Base-by-base conservation (phyloP, 305 asterid genomes). In the Fraxinus xanthoxyloides region DNA sequence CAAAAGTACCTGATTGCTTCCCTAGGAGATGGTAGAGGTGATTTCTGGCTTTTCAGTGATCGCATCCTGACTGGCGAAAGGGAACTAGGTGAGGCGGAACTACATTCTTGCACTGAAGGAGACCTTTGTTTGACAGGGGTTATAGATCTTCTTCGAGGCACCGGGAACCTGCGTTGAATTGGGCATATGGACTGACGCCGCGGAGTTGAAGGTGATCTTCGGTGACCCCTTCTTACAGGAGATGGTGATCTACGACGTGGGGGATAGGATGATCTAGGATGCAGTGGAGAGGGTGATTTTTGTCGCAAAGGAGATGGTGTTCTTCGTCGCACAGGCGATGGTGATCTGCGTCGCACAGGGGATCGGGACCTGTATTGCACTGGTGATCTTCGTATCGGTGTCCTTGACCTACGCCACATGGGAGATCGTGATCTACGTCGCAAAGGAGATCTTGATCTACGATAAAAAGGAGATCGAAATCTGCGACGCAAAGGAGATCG, bases 401-500 rank as follows among this genome's bases (percentile, higher is more conserved):
- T 70, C 85, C 89, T 85, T 0, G 95, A 91, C 85, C 90, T 88
- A 77, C 84, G 91, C 31, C 92, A 84, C 54, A 76, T 48, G 4
- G 88, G 87, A 32, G 92, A 89, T 75, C 90, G 84, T 34, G 86
- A 83, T 23, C 80, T 73, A 54, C 82, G 76, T 36, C 81, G 84
- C 6, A 80, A 21, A 30, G 84, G 87, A 51, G 93, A 80, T 69
- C 83, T 83, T 19, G 95, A 89, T 83, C 97, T 85, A 36, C 91
- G 91, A 8, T 88, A 86, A 76, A 87, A 15, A 1, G 93, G 94
- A 38, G 93, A 80, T 69, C 83, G 82, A 19, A 94, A 89, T 83
- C 96, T 85, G 28, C 91, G 91, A 8, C 88, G 87, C 77, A 87
- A 12, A 1, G 93, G 94, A 79, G 97, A 90, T 26, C 95, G 86